Evolutionary conservation across 2,329 filamentous ascomycete species (phyloP), one percentile per base, ranked within the genome.

Genomic region (Nemania serpens): DNA sequence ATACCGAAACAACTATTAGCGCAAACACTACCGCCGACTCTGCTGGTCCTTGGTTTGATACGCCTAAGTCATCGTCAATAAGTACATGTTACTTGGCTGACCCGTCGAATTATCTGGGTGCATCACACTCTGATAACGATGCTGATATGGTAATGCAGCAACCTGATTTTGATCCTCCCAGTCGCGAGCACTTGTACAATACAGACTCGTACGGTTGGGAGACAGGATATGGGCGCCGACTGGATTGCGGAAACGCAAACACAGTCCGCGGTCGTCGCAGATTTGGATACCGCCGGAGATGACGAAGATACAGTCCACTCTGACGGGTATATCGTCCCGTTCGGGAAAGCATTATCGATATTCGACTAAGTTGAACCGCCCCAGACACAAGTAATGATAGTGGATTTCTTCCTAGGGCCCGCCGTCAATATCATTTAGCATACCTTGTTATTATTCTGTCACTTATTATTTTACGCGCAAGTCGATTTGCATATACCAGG

Each of bases 161-260:
- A 34, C 63, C 69, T 29, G 71, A 72, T 41, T 70, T 71, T 2
- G 73, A 72, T 5, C 53, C 69, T 5, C 73, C 70, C 45, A 70
- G 64, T 5, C 67, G 64, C 51, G 60, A 68, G 9, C 69, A 68
- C 13, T 71, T 73, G 3, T 71, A 71, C 5, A 70, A 75, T 1
- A 13, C 33, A 20, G 82, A 85, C 57, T 66, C 77, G 4, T 85
- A 85, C 58, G 82, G 83, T 12, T 85, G 82, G 83, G 82, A 85
- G 60, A 81, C 81, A 10, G 81, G 81, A 64, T 73, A 79, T 18
- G 74, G 78, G 18, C 70, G 69, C 58, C 71, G 71, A 58, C 53
- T 68, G 39, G 59, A 64, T 13, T 72, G 67, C 54, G 62, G 64
- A 50, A 64, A 68, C 43, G 58, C 62, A 29, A 62, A 64, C 51